Evolutionary conservation across 73 alveolate species (phyloP).

Genomic region (Paramecium biaurelia): DNA sequence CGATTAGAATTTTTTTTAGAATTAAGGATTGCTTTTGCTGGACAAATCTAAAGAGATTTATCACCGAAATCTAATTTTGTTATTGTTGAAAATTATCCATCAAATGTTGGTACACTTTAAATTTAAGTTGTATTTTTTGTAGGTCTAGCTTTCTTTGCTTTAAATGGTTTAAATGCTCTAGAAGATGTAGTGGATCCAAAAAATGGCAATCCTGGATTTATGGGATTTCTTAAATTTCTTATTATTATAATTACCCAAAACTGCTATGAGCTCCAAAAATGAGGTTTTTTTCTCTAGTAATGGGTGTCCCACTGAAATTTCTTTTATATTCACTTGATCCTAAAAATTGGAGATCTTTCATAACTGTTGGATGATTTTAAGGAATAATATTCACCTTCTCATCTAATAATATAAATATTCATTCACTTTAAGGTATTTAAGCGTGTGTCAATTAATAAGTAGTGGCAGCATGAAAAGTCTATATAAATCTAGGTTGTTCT

Average conservation of each 20-base stretch:
- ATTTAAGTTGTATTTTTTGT: neutral
- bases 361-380: constrained; percentile 42
- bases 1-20: neutral
- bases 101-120: neutral
- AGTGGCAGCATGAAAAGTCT: constrained; percentile 42
- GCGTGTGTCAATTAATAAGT: constrained; percentile 33
- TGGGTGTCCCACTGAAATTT: neutral
- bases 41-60: neutral
- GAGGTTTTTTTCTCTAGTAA: neutral
- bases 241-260: neutral
- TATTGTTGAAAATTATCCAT: constrained; percentile 39
- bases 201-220: constrained; percentile 29
- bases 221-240: neutral
- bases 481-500: neutral
- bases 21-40: constrained; percentile 12
- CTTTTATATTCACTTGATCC: constrained; percentile 21
- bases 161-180: constrained; percentile 24
- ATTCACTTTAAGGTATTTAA: neutral
- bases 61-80: neutral
- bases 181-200: constrained; percentile 6
- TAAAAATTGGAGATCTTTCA: constrained; percentile 14
- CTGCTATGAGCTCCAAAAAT: constrained; percentile 57
- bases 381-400: constrained; percentile 40
- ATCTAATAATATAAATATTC: neutral
- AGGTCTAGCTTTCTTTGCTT: neutral